Evolutionary conservation across 2,329 filamentous ascomycete species (phyloP), one percentile per base, ranked within the genome.

Genomic region (Gremmenia infestans): DNA sequence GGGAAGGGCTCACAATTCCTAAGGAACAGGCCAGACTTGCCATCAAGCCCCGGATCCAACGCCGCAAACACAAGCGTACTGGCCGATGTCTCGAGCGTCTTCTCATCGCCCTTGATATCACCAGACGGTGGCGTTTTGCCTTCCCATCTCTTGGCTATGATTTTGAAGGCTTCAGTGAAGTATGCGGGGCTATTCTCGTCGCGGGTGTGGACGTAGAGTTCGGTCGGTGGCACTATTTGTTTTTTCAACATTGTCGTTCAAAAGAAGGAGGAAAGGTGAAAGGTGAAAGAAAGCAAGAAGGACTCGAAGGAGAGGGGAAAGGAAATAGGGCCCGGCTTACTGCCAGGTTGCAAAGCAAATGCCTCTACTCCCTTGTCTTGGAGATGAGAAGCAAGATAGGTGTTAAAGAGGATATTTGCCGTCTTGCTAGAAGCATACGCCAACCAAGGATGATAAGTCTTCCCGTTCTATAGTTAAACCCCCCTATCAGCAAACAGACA

Each of bases 381-480:
- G 17, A 72, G 53, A 19, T 64, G 57, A 36, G 50, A 53, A 32
- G 60, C 71, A 11, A 64, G 53, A 0, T 46, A 69, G 32, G 70
- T 57, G 4, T 60, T 62, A 42, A 69, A 71, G 4, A 72, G 63
- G 36, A 72, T 57, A 50, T 72, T 72, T 9, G 70, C 70, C 5
- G 70, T 61, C 56, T 73, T 73, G 63, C 68, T 68, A 55, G 67
- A 63, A 53, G 67, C 72, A 60, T 73, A 73, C 4, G 57, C 71
- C 15, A 69, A 66, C 35, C 71, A 58, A 2, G 69, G 66, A 19
- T 69, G 19, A 50, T 73, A 72, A 17, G 52, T 54, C 56, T 70
- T 72, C 0, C 56, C 48, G 19, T 57, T 48, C 25, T 58, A 23
- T n/a, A 17, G 4, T 17, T 6, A 65, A 71, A 25, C 25, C 1